These are phyloP conservation scores for Pyrus bretschneideri DNA, from an alignment of 306 rosid genomes.

Conservation along the genomic window DNA sequence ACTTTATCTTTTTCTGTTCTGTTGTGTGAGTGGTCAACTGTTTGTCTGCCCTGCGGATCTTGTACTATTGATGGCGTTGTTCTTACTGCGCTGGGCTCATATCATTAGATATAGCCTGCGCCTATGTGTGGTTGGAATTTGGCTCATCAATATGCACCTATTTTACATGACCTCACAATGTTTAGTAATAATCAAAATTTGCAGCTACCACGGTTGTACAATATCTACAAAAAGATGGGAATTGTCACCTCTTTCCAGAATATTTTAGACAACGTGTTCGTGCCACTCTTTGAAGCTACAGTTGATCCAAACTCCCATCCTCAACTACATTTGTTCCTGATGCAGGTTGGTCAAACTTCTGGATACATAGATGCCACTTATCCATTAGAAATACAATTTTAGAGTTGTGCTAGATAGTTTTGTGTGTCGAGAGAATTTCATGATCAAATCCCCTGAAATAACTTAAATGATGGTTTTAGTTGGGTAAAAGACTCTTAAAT, in stretches of 20 bases:
- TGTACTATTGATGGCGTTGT: background rate
- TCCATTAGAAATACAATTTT: background rate
- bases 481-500: background rate
- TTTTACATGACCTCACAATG: constrained; percentile 5
- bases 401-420: background rate
- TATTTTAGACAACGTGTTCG: constrained; percentile 69
- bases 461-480: background rate
- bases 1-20: background rate
- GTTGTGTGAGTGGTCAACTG: constrained; percentile 12
- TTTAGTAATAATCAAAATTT: constrained; percentile 9
- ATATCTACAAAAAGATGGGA: constrained; percentile 76
- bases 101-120: background rate
- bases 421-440: background rate
- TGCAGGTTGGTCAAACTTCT: constrained; percentile 36
- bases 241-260: constrained; percentile 75
- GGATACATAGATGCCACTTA: background rate
- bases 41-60: constrained; percentile 3
- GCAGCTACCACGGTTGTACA: constrained; percentile 75
- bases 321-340: constrained; percentile 77
- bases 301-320: constrained; percentile 81
- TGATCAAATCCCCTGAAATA: background rate
- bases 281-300: constrained; percentile 79
- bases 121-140: background rate
- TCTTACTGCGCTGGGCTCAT: background rate
- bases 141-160: background rate